These are phyloP conservation scores for Kwoniella dendrophila DNA, from an alignment of 768 basidiomycete genomes.

Conservation along the genomic window DNA sequence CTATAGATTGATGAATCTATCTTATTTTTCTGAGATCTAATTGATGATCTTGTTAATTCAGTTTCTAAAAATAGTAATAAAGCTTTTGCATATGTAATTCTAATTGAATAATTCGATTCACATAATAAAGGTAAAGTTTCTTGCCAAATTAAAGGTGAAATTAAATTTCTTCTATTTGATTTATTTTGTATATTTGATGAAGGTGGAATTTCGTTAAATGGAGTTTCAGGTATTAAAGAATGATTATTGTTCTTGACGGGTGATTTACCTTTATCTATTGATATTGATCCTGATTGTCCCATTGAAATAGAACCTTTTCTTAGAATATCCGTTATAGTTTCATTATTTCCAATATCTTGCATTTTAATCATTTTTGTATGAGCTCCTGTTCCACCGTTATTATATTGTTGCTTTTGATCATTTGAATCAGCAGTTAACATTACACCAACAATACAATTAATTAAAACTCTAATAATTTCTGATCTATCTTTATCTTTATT, in stretches of 20 bases:
- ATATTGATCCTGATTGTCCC: background rate
- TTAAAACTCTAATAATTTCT: slow-evolving; percentile 44
- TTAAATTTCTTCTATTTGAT: slow-evolving; percentile 52
- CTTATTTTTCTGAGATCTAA: slow-evolving; percentile 59
- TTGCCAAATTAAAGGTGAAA: slow-evolving; percentile 85
- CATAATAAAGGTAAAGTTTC: slow-evolving; percentile 84
- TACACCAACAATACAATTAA: slow-evolving; percentile 43
- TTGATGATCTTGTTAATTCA: slow-evolving; percentile 69
- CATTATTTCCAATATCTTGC: too few relatives aligned
- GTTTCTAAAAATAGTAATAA: slow-evolving; percentile 74
- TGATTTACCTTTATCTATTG: slow-evolving; percentile 36
- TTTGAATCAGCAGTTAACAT: slow-evolving; percentile 35
- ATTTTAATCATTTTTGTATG: too few relatives aligned
- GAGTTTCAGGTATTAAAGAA: slow-evolving; percentile 22
- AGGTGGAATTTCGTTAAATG: slow-evolving; percentile 16
- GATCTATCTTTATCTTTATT: slow-evolving; percentile 40
- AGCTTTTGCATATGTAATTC: slow-evolving; percentile 73
- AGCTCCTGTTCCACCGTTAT: slow-evolving; percentile 5
- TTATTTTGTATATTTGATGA: background rate
- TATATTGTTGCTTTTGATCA: slow-evolving; percentile 29
- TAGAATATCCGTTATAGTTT: slow-evolving; percentile 11
- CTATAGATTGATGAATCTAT: slow-evolving; percentile 63
- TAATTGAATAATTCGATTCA: slow-evolving; percentile 73
- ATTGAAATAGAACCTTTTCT: too few relatives aligned
- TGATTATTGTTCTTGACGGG: slow-evolving; percentile 12